phyloP scores from a whole-genome alignment of 2,329 filamentous ascomycete species.

The Endothia cerciana region DNA sequence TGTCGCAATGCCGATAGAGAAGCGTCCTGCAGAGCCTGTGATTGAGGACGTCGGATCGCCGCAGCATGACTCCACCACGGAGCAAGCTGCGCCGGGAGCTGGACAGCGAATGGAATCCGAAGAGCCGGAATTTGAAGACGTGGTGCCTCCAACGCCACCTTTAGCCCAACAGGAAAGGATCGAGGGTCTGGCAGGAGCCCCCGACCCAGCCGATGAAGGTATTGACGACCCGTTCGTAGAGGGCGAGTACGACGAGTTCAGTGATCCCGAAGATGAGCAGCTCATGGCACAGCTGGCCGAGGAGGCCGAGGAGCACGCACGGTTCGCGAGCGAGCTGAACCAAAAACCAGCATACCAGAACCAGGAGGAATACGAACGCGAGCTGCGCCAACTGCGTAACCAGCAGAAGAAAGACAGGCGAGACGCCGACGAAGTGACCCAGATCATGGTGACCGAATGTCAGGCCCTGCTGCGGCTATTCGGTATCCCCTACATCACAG shows the following conservation, averaged over 20 bases:
- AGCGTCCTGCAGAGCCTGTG: constrained; percentile 20
- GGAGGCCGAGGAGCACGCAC: constrained; percentile 91
- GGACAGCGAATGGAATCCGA: constrained; percentile 36
- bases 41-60: constrained; percentile 41
- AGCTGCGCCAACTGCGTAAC: constrained; percentile 82
- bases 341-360: constrained; percentile 72
- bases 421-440: constrained; percentile 95
- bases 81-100: constrained; percentile 28
- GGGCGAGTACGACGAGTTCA: constrained; percentile 74
- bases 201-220: constrained; percentile 11
- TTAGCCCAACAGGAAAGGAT: constrained; percentile 32
- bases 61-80: constrained; percentile 9
- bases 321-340: constrained; percentile 88
- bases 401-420: constrained; percentile 96
- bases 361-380: constrained; percentile 79
- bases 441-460: constrained; percentile 94
- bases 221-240: constrained; percentile 31
- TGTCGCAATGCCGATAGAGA: constrained; percentile 34
- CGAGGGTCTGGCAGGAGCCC: constrained; percentile 33
- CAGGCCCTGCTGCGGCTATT: constrained; percentile 89
- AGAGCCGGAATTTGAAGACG: constrained; percentile 34
- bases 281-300: constrained; percentile 82
- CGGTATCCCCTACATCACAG: constrained; percentile 93
- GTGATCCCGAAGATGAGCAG: constrained; percentile 91
- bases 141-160: constrained; percentile 30